Evolutionary conservation across 2,329 filamentous ascomycete species (phyloP).

Genomic region (Coniochaeta sp.): DNA sequence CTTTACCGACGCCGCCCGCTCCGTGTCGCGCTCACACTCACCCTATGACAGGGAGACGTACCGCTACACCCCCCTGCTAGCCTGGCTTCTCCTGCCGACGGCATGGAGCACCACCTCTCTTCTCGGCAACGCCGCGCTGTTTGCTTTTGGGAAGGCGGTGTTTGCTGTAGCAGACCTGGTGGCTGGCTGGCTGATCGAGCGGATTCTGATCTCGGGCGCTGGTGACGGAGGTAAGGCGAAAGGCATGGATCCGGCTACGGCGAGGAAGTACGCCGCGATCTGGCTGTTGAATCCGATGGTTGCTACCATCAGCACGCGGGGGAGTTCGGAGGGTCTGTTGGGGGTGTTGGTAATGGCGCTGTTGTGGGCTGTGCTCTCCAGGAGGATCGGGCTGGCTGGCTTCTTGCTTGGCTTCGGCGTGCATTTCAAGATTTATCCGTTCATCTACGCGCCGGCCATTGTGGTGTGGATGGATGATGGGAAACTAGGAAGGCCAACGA

Average conservation of each 20-base stretch:
- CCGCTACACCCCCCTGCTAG: conserved; percentile 88
- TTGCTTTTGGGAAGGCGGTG: conserved; percentile 79
- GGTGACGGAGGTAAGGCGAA: conserved; percentile 24
- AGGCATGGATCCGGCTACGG: conserved; percentile 42
- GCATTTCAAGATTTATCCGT: conserved; percentile 98
- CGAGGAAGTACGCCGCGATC: conserved; percentile 71
- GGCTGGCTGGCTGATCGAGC: conserved; percentile 69
- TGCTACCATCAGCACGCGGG: conserved; percentile 88
- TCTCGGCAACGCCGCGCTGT: conserved; percentile 38
- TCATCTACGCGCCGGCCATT: conserved; percentile 82
- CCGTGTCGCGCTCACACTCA: conserved; percentile 56
- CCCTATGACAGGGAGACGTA: conserved; percentile 92
- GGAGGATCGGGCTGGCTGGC: conserved; percentile 58
- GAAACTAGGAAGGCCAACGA: conserved; percentile 21
- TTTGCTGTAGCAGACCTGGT: conserved; percentile 80
- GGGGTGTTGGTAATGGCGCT: conserved; percentile 77
- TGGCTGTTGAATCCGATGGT: conserved; percentile 99
- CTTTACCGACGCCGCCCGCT: conserved; percentile 90
- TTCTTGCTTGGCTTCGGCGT: conserved; percentile 73
- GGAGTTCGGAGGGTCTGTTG: conserved; percentile 85
- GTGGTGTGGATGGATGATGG: conserved; percentile 70
- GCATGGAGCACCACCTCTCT: conserved; percentile 37
- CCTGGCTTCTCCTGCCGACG: conserved; percentile 84
- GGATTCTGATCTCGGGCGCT: conserved; percentile 25
- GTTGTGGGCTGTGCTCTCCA: conserved; percentile 70